Evolutionary conservation across 108 stramenopile genomes (phyloP).

Genomic region (Cylindrotheca fusiformis): DNA sequence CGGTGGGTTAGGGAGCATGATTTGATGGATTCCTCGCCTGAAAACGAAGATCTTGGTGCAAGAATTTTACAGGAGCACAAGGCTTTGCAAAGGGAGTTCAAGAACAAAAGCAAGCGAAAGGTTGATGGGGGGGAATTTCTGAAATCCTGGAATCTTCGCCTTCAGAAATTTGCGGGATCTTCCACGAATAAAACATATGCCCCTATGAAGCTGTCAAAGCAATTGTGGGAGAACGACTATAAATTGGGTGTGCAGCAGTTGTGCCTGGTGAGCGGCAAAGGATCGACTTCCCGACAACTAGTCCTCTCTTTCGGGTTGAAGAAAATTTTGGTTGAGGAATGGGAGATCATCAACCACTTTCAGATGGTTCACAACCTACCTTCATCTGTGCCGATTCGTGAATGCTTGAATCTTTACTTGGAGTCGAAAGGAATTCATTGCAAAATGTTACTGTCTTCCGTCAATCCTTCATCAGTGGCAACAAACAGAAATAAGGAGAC

Average conservation of each 20-base stretch:
- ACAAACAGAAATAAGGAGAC: neutral
- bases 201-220: no score
- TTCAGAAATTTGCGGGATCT: no score
- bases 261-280: no score
- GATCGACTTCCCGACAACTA: conserved; percentile 13
- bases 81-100: conserved; percentile 19
- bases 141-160: conserved; percentile 35
- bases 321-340: conserved; percentile 72
- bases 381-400: conserved; percentile 39
- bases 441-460: no score
- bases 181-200: no score
- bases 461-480: neutral
- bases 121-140: conserved; percentile 29
- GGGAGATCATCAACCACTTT: conserved; percentile 73
- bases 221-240: no score
- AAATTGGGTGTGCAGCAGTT: no score
- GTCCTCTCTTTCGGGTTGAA: conserved; percentile 62
- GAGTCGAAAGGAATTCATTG: conserved; percentile 14
- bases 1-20: conserved; percentile 64
- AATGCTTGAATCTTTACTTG: conserved; percentile 51
- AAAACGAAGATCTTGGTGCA: conserved; percentile 36
- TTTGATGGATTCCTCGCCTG: conserved; percentile 30
- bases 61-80: conserved; percentile 39
- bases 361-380: conserved; percentile 61
- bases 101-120: conserved; percentile 5